A percentile compares a stretch with the other conserved stretches of the same genome.
These are phyloP conservation scores for Candida glucosophila DNA, from an alignment of 1,139 yeast species.

Conservation along the genomic window DNA sequence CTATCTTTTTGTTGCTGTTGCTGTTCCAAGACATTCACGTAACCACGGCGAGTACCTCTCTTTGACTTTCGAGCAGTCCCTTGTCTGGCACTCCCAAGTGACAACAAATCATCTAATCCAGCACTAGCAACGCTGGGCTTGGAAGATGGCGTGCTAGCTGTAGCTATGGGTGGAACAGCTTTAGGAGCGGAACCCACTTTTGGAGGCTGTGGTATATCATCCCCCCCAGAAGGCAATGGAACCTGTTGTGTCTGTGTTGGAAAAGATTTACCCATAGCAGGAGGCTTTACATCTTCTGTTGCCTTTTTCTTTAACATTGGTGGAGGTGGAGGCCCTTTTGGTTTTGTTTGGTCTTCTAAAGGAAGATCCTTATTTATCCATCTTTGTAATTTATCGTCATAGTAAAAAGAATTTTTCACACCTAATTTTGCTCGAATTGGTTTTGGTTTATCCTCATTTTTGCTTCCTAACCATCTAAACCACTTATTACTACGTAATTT, in stretches of 20 bases:
- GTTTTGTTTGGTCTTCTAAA: conserved; percentile 58
- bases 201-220: too few relatives aligned
- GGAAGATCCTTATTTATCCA: conserved; percentile 77
- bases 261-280: too few relatives aligned
- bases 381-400: conserved; percentile 75
- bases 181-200: too few relatives aligned
- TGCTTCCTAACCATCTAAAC: conserved; percentile 42
- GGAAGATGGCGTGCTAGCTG: too few relatives aligned
- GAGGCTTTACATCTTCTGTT: too few relatives aligned
- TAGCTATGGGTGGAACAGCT: too few relatives aligned
- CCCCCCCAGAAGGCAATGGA: too few relatives aligned
- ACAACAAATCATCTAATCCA: conserved; percentile 63
- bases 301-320: conserved; percentile 38
- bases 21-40: conserved; percentile 65
- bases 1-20: too few relatives aligned
- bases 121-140: conserved; percentile 33
- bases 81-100: conserved; percentile 33
- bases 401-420: conserved; percentile 63
- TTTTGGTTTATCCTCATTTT: conserved; percentile 52
- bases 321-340: conserved; percentile 68
- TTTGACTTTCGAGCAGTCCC: conserved; percentile 44
- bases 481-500: conserved; percentile 24
- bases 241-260: too few relatives aligned
- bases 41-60: conserved; percentile 64
- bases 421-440: conserved; percentile 84